Base-by-base conservation (phyloP, 2,329 filamentous ascomycete genomes). In the Ophioceras dolichostomum region DNA sequence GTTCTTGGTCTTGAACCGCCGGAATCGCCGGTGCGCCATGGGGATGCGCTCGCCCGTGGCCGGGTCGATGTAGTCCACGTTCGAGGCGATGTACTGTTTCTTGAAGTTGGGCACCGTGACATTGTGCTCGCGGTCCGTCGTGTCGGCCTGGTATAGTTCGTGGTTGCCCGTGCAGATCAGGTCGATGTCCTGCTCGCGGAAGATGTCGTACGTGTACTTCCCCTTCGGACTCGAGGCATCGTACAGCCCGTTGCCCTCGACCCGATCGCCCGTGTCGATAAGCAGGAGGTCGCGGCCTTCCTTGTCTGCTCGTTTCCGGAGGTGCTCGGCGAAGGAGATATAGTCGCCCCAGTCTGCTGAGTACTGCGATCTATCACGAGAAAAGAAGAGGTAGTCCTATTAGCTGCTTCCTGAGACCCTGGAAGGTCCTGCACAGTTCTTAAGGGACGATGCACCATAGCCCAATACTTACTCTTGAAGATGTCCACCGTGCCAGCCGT, bases 271-370 rank as follows among this genome's bases (percentile, higher is more conserved):
- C 1, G 88, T 95, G 55, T 98, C 91, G 44, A 98, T 67, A n/a
- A 98, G 65, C n/a, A 98, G 64, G 13, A 98, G 65, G 55, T 98
- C 91, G 20, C 74, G 75, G 32, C 86, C 87, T 37, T 79, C 69
- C 1, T 76, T 72, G 51, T 95, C 83, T 39, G 87, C 86, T 52
- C 75, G 79, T 46, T 76, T 70, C 39, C 76, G 81, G 68, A 98
- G 76, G 53, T 89, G 86, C 26, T 80, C 68, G 24, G 87, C 76
- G 54, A 98, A 95, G 6, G 89, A 95, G 49, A 96, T 73, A 59
- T 96, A 98, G 61, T 98, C 91, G 41, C 91, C 91, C 87, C 91
- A 96, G 58, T 98, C 91, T 33, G 86, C 89, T 6, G 85, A 88
- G 59, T 93, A 98, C 42, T 91, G 89, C 3, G 86, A 70, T 62